Evolutionary conservation across 2,329 filamentous ascomycete species (phyloP).

Genomic region (Thermomyces lanuginosus): DNA sequence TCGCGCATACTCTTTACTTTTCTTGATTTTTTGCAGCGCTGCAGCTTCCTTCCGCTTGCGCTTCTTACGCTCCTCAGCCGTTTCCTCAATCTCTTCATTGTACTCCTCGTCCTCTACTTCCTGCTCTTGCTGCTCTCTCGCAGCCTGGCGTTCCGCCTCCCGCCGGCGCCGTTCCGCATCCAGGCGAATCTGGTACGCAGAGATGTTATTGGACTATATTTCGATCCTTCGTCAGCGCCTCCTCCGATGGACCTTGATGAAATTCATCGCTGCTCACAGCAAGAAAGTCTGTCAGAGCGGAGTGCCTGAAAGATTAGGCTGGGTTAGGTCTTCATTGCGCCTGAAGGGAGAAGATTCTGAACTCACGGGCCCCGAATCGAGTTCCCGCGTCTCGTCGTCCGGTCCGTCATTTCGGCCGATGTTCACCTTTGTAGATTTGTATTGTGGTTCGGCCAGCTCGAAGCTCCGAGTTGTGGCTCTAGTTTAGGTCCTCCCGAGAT

Average conservation of each 20-base stretch:
- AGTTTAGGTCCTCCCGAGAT: slow-evolving; percentile 8
- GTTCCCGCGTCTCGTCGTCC: too few relatives aligned
- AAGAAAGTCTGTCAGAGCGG: slow-evolving; percentile 51
- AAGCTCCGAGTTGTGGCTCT: too few relatives aligned
- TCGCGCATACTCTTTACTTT: slow-evolving; percentile 35
- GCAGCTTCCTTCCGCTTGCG: slow-evolving; percentile 39
- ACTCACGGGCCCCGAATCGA: slow-evolving; percentile 32
- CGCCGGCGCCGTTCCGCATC: slow-evolving; percentile 40
- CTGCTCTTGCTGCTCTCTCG: slow-evolving; percentile 13
- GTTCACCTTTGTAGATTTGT: slow-evolving; percentile 11
- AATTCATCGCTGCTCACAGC: slow-evolving; percentile 31
- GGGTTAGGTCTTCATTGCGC: not conserved
- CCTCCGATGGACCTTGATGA: not conserved
- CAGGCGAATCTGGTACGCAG: slow-evolving; percentile 44
- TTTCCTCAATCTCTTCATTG: slow-evolving; percentile 23
- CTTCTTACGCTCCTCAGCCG: slow-evolving; percentile 34
- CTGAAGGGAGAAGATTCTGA: not conserved
- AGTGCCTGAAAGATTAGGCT: slow-evolving; percentile 30
- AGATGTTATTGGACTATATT: slow-evolving; percentile 48
- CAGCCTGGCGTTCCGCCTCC: slow-evolving; percentile 30
- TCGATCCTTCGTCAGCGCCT: too few relatives aligned
- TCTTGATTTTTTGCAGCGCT: slow-evolving; percentile 29
- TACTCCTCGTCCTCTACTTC: slow-evolving; percentile 16
- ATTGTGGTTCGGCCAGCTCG: too few relatives aligned
- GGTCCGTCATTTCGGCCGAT: slow-evolving; percentile 17